Evolutionary conservation across 805 yeast genomes (phyloP), one percentile per base, ranked within the genome.

Genomic region (Kuraishia molischiana): DNA sequence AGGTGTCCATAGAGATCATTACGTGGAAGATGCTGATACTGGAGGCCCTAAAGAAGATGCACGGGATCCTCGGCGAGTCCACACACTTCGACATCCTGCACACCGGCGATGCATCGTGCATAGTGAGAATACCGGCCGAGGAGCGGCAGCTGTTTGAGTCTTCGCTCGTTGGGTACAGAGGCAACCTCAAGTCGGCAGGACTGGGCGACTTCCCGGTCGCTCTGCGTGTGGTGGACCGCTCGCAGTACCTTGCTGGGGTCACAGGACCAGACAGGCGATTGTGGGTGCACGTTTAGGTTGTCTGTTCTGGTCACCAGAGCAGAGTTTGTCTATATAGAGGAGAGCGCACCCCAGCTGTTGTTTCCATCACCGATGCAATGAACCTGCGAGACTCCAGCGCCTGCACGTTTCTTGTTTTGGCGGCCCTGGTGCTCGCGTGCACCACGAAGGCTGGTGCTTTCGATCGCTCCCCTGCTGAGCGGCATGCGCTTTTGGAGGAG

Each of bases 41-140:
- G n/a, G 32, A 34, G 4, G 42, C 56, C 4, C 38, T 56, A n/a
- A 46, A 42, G 30, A 39, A 40, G 19, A 36, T 49, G n/a, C 41
- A 46, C 34, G 62, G 62, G 4, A 28, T 51, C 1, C 19, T 51
- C 8, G 62, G 61, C 1, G 52, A 47, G 21, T 39, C 58, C 1
- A 44, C 45, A 2, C 47, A 50, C n/a, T 50, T 47, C 28, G 61
- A 54, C 41, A 34, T 53, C 15, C 32, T 56, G 35, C 36, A 45
- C 19, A 19, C 32, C 2, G 20, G 19, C 4, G 22, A 35, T 1
- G 17, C 31, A 4, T 40, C 29, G 17, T 47, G 41, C 10, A 40
- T 53, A 18, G 35, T 56, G 8, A 37, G 62, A 19, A 46, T 52
- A 1, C 48, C 55, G 13, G 37, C 44, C 5, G 21, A 20, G 1